Evolutionary conservation across 148 eudicot genomes (phyloP), one percentile per base, ranked within the genome.

Genomic region (Vaccinium myrtillus): DNA sequence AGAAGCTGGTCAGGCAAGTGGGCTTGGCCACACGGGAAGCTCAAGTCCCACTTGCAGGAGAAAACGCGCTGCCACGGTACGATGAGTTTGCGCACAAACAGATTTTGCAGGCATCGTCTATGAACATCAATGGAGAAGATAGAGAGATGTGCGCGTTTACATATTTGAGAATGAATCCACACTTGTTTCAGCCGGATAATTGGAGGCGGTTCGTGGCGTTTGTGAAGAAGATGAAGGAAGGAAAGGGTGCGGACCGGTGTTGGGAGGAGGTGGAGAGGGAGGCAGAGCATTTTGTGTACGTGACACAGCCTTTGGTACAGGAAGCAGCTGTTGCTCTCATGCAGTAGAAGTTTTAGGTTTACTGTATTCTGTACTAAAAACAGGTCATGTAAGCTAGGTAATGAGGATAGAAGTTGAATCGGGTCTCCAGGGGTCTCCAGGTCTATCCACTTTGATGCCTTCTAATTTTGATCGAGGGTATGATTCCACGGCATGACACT

Each of bases 141-240:
- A 88, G 86, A 10, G 90, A 89, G 23, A 95, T 97, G 99, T 97
- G 98, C 13, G 99, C 98, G 0, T 97, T 97, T 51, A 97, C 99
- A 0, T 95, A 97, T 61, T n/a, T 97, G 90, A 93, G 99, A 81
- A 97, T 97, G 99, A 95, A 90, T 79, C 97, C 93, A 8, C 90
- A 91, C 11, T 61, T 97, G 86, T 94, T 97, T 74, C 96, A 97
- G 39, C 89, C 91, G 0, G 96, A 97, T 50, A 95, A 97, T 71
- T 97, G 99, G 99, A 90, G 99, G 53, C 87, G 88, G 51, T 97
- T 97, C 49, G 95, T 94, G 16, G 91, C 85, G 7, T 93, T 96
- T 63, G 99, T 97, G 80, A 95, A 97, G 95, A 97, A 93, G 87
- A 97, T 97, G 99, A 93, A 87, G 50, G 99, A 97, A 86, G 99